phyloP scores from a whole-genome alignment of 2,329 filamentous ascomycete species.

The Emergomyces africanus region DNA sequence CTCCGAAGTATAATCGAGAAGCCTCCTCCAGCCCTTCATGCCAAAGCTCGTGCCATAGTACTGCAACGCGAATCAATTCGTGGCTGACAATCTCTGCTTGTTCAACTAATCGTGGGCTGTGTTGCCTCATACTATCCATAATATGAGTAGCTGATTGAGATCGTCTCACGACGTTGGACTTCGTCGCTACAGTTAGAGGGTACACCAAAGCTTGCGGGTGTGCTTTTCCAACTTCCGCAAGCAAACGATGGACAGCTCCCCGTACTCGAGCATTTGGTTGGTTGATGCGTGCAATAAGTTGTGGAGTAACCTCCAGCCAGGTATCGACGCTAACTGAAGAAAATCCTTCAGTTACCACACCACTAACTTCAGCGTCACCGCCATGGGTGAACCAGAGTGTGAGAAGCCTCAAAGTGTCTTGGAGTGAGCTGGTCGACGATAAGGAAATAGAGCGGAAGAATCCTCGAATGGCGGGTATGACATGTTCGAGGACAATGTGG shows the following conservation, averaged over 20 bases:
- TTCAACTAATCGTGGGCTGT: conserved; percentile 83
- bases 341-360: conserved; percentile 80
- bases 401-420: conserved; percentile 83
- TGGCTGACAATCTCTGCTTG: conserved; percentile 93
- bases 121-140: conserved; percentile 96
- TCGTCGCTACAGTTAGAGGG: conserved; percentile 94
- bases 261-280: conserved; percentile 84
- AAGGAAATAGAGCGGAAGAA: conserved; percentile 97
- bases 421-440: conserved; percentile 80
- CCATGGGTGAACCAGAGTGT: conserved; percentile 97
- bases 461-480: conserved; percentile 85
- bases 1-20: conserved; percentile 90
- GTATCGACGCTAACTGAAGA: conserved; percentile 89
- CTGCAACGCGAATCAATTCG: conserved; percentile 91
- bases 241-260: conserved; percentile 77
- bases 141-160: conserved; percentile 83
- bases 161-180: conserved; percentile 74
- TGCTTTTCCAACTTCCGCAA: conserved; percentile 83
- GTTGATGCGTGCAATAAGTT: conserved; percentile 94
- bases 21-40: conserved; percentile 97
- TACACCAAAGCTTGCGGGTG: conserved; percentile 97
- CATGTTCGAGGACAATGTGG: conserved; percentile 65
- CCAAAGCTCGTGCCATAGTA: conserved; percentile 98
- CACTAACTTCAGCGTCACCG: conserved; percentile 74
- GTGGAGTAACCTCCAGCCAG: conserved; percentile 96